Conservation (phyloP, 1,284 basidiomycete species). For the Vanrija sp. region DNA sequence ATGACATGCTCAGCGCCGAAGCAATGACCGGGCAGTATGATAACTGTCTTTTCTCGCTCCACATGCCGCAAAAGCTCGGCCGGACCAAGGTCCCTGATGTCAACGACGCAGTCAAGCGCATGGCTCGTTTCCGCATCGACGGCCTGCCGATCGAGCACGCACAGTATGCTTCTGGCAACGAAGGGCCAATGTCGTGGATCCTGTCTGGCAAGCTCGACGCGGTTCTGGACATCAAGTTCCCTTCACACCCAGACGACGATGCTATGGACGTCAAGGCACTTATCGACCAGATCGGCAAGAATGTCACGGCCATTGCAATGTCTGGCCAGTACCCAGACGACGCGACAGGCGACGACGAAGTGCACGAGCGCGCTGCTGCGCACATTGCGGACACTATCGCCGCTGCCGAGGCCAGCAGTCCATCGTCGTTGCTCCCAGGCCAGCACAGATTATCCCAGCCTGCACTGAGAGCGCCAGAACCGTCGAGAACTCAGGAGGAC, state of each 20-base stretch:
- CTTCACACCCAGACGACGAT: conserved; percentile 70
- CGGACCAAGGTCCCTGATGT: conserved; percentile 74
- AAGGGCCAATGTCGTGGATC: conserved; percentile 92
- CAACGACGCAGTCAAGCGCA: conserved; percentile 72
- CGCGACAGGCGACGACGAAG: conserved; percentile 8
- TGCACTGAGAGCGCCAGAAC: conserved; percentile 68
- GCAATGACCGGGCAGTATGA: conserved; percentile 96
- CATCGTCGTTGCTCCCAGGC: conserved; percentile 69
- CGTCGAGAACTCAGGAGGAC: conserved; percentile 1
- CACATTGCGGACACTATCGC: conserved; percentile 53
- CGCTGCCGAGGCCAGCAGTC: conserved; percentile 46
- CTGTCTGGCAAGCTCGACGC: conserved; percentile 93
- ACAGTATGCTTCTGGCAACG: conserved; percentile 72
- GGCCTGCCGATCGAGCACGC: conserved; percentile 96
- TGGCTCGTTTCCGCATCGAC: conserved; percentile 95
- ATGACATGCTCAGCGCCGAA: conserved; percentile 85
- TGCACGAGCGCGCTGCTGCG: conserved; percentile 21
- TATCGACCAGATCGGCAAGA: conserved; percentile 84
- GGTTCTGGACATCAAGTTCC: conserved; percentile 96
- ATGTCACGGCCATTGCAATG: conserved; percentile 56
- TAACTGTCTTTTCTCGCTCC: conserved; percentile 94
- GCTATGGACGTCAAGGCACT: conserved; percentile 75
- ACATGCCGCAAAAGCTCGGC: conserved; percentile 94
- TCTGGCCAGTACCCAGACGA: conserved; percentile 38
- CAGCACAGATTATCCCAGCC: conserved; percentile 82